A percentile compares a stretch with the other conserved stretches of the same genome.
Evolutionary conservation across 208 protist species (phyloP).

Genomic region (Novymonas esmeraldas): DNA sequence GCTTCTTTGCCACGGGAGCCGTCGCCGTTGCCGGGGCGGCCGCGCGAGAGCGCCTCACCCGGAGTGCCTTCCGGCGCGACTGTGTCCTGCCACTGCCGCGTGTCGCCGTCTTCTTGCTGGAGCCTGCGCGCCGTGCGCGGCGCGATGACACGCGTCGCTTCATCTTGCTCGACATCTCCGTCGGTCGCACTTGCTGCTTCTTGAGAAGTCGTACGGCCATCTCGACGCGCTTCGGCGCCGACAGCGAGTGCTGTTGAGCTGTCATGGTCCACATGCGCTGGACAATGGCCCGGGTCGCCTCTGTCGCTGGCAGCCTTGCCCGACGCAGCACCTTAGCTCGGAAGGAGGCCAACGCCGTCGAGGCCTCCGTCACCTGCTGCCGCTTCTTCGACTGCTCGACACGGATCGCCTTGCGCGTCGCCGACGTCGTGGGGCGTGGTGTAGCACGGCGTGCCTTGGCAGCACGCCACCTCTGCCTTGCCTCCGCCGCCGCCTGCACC

Average conservation of each 20-base stretch:
- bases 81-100: background rate
- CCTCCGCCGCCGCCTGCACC: background rate
- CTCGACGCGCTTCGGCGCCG: slow-evolving; percentile 21
- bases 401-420: slow-evolving; percentile 6
- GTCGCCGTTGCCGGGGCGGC: no score
- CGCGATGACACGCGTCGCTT: background rate
- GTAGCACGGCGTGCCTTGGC: background rate
- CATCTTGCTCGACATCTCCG: slow-evolving; percentile 13
- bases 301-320: slow-evolving; percentile 17
- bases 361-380: background rate
- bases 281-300: slow-evolving; percentile 15
- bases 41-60: background rate
- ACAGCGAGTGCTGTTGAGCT: slow-evolving; percentile 21
- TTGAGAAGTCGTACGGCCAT: slow-evolving; percentile 36
- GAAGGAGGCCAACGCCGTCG: slow-evolving; percentile 30
- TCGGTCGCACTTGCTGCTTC: slow-evolving; percentile 14
- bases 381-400: slow-evolving; percentile 1
- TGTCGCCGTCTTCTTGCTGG: slow-evolving; percentile 1
- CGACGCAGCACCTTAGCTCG: slow-evolving; percentile 21
- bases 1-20: no score
- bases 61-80: background rate
- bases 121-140: background rate
- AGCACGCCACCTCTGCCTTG: background rate
- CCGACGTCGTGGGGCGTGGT: background rate
- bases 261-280: slow-evolving; percentile 37